phyloP scores from a whole-genome alignment of 306 rosid genomes.

The Coriaria nepalensis region DNA sequence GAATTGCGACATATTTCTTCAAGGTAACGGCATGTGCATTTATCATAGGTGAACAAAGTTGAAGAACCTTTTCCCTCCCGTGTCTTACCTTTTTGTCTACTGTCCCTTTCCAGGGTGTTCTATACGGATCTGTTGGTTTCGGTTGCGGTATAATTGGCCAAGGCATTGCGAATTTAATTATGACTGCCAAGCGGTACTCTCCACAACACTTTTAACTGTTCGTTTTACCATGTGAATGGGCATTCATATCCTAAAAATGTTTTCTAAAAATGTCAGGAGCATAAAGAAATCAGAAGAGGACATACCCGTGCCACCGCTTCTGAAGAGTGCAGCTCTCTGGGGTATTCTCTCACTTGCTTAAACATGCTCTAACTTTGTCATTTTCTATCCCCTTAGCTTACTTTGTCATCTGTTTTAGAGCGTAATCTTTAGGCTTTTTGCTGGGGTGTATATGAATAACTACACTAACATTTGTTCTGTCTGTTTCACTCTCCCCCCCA shows the following conservation, averaged over 20 bases:
- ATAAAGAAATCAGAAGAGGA: slow-evolving; percentile 79
- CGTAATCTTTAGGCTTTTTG: background rate
- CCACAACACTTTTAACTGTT: slow-evolving; percentile 2
- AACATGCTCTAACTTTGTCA: no score
- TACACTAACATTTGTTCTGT: background rate
- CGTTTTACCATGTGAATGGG: background rate
- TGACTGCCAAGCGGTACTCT: slow-evolving; percentile 70
- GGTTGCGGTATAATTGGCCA: slow-evolving; percentile 94
- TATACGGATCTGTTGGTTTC: slow-evolving; percentile 83
- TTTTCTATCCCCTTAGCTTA: no score
- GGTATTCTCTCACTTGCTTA: slow-evolving; percentile 22
- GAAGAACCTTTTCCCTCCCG: no score
- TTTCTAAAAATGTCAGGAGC: slow-evolving; percentile 37
- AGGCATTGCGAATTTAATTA: slow-evolving; percentile 85
- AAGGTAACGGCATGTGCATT: slow-evolving; percentile 18
- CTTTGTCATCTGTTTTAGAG: background rate
- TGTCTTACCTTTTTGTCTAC: slow-evolving; percentile 3
- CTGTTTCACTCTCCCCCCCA: background rate
- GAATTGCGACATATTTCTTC: slow-evolving; percentile 30
- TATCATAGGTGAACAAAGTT: background rate
- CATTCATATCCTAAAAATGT: slow-evolving; percentile 3
- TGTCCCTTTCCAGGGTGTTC: slow-evolving; percentile 51
- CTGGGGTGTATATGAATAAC: no score
- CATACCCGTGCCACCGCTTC: slow-evolving; percentile 90
- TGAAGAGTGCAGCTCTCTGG: slow-evolving; percentile 63